A percentile compares a stretch with the other conserved stretches of the same genome.
Evolutionary conservation across 1,284 basidiomycete species (phyloP).

Genomic region (Pisolithus thermaeus): DNA sequence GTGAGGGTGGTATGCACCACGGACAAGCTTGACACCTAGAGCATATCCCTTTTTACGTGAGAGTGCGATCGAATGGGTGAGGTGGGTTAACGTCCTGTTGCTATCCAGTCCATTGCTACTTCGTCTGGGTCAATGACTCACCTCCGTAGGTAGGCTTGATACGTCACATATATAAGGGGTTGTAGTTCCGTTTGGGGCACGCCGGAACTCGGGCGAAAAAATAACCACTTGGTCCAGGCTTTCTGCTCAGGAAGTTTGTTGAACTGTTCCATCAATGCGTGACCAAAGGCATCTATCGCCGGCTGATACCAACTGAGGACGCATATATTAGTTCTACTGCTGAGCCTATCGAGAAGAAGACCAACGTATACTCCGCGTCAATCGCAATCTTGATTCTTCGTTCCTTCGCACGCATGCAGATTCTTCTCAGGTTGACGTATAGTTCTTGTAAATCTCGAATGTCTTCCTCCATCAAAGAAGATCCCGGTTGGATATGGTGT

Average conservation of each 20-base stretch:
- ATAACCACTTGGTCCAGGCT: constrained; percentile 1
- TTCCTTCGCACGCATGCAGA: constrained; percentile 57
- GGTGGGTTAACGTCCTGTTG: constrained; percentile 59
- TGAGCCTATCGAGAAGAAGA: constrained; percentile 7
- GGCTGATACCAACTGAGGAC: constrained; percentile 70
- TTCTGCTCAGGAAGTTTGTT: constrained; percentile 45
- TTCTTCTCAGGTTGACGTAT: constrained; percentile 50
- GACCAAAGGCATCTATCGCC: constrained; percentile 73
- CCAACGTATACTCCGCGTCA: constrained; percentile 77
- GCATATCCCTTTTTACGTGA: constrained; percentile 69
- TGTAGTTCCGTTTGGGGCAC: constrained; percentile 32
- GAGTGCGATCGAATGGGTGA: constrained; percentile 62
- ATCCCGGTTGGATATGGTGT: constrained; percentile 31
- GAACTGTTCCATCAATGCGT: constrained; percentile 72
- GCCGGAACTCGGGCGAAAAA: neutral
- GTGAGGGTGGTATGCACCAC: constrained; percentile 87
- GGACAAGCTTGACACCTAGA: constrained; percentile 90
- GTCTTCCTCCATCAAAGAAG: constrained; percentile 45
- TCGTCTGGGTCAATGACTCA: constrained; percentile 17
- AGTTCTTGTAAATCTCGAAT: constrained; percentile 55
- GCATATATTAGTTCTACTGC: neutral
- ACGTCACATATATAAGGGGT: constrained; percentile 75
- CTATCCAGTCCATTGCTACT: constrained; percentile 8
- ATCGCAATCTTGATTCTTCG: constrained; percentile 63
- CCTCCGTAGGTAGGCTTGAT: constrained; percentile 82